Evolutionary conservation across 441 rosid species (phyloP).

Genomic region (Gossypium davidsonii): DNA sequence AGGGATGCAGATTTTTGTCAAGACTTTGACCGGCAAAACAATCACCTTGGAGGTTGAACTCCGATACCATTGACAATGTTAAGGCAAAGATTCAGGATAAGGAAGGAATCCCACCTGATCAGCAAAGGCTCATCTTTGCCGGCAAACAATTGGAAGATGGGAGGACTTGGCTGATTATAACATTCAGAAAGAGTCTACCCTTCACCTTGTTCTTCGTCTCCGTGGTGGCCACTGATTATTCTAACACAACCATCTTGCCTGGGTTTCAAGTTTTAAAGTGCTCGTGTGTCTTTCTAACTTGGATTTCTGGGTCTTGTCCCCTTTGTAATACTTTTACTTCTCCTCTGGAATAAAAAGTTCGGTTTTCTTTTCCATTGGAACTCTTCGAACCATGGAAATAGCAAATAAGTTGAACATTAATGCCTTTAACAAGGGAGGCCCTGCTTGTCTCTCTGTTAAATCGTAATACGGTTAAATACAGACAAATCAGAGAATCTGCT

Average conservation of each 20-base stretch:
- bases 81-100: constrained; percentile 29
- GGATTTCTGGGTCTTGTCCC: background rate
- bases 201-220: constrained; percentile 22
- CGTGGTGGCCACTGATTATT: constrained; percentile 6
- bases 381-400: background rate
- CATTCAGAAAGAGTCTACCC: constrained; percentile 30
- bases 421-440: background rate
- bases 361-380: background rate
- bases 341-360: background rate
- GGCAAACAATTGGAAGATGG: constrained; percentile 28
- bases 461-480: too few species aligned
- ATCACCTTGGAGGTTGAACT: constrained; percentile 26
- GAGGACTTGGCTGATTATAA: constrained; percentile 28
- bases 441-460: background rate
- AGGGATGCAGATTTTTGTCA: background rate
- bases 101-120: constrained; percentile 19
- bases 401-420: background rate
- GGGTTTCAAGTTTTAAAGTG: background rate
- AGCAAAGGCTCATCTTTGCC: constrained; percentile 27
- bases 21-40: constrained; percentile 27
- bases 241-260: too few species aligned
- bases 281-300: too few species aligned
- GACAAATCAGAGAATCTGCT: too few species aligned
- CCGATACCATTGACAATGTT: constrained; percentile 25
- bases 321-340: background rate